Evolutionary conservation across 2,329 filamentous ascomycete species (phyloP).

Genomic region (Apiospora kogelbergensis): DNA sequence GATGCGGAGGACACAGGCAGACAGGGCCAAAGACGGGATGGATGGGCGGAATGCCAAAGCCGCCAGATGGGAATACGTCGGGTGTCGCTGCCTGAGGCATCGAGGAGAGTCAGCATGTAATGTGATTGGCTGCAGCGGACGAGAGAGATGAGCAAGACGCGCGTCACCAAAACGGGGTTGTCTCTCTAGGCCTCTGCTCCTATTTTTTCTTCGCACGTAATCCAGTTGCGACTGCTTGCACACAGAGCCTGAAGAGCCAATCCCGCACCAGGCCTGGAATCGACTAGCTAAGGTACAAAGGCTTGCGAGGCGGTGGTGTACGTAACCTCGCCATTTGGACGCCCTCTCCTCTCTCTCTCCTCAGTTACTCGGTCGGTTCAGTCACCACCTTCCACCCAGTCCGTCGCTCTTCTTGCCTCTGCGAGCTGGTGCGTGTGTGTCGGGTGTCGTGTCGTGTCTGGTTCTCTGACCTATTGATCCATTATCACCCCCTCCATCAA

Average conservation of each 20-base stretch:
- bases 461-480: neutral
- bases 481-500: neutral
- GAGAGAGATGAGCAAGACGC: conserved; percentile 5
- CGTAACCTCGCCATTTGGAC: conserved; percentile 11
- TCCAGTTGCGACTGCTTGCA: neutral
- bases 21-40: neutral
- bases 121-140: neutral
- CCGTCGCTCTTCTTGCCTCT: neutral
- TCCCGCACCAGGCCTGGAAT: neutral
- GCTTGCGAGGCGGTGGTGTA: conserved; percentile 7
- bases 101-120: neutral
- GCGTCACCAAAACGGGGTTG: conserved; percentile 1
- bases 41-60: neutral
- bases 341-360: neutral
- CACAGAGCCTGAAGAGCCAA: conserved; percentile 5
- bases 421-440: conserved; percentile 1
- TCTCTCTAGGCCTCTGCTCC: conserved; percentile 6
- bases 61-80: neutral
- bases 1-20: neutral
- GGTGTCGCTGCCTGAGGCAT: neutral
- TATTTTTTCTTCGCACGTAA: conserved; percentile 8
- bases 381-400: neutral
- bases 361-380: too few relatives aligned
- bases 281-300: neutral
- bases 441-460: conserved; percentile 2